Base-by-base conservation (phyloP, 2,329 filamentous ascomycete genomes). In the Penicillium brevicompactum region DNA sequence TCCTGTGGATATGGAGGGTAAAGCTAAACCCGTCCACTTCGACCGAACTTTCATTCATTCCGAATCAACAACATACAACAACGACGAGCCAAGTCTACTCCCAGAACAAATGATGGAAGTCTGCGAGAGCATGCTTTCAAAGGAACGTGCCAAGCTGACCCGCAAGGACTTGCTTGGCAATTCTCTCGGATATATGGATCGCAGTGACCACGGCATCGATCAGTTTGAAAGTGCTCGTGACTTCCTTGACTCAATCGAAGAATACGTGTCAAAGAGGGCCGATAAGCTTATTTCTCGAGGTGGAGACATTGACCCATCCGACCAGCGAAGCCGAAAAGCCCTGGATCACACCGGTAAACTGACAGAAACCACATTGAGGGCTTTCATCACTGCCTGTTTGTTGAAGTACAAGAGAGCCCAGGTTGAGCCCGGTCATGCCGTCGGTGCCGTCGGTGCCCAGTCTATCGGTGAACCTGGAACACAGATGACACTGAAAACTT, bases 401-500 rank as follows among this genome's bases (percentile, higher is more conserved):
- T 85, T 87, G 65, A 97, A 97, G 74, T 97, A 96, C 74, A 88
- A 91, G 64, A 90, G 88, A 72, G 93, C 93, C 1, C 90, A 91
- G 62, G 90, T 96, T 18, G 92, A 99, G 71, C 92, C 94, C 11
- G 94, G 94, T 2, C 93, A 97, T 69, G 92, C 94, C 5, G 94
- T 99, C 0, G 94, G 94, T 59, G 94, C 94, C 14, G 92, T 97
- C 37, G 94, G 94, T 62, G 94, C 94, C 1, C 94, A 99, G 74
- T 97, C 93, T 1, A 99, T 99, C 66, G 94, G 94, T 76, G 94
- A 99, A 70, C 94, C 94, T 0, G 94, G 94, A 72, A 99, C 94
- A 0, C 94, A 99, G 75, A 99, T 99, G 94, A 99, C 94, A 1
- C 79, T 99, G 61, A 97, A 97, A 78, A 97, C 94, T 71, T 97